phyloP scores from a whole-genome alignment of 2,329 filamentous ascomycete species.

The Ophiostoma triangulosporum region DNA sequence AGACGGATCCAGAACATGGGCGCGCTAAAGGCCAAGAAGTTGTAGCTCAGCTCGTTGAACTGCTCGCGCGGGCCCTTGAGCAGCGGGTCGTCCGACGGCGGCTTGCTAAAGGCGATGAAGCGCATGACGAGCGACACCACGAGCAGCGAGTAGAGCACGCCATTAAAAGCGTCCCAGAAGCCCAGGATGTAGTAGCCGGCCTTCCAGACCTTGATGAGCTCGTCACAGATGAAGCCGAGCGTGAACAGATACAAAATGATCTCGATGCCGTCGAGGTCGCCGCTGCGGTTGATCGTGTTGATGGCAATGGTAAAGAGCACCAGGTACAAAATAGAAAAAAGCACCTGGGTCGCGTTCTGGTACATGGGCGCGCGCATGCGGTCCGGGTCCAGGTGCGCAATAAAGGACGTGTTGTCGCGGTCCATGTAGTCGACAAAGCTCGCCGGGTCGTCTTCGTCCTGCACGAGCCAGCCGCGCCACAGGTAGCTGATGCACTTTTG shows the following conservation, averaged over 20 bases:
- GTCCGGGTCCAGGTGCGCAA: slow-evolving; percentile 79
- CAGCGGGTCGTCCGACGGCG: slow-evolving; percentile 19
- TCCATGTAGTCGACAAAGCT: slow-evolving; percentile 79
- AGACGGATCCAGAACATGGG: slow-evolving; percentile 96
- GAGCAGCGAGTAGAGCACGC: slow-evolving; percentile 65
- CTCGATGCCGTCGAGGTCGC: slow-evolving; percentile 75
- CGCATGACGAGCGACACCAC: slow-evolving; percentile 66
- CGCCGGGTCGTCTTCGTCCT: slow-evolving; percentile 83
- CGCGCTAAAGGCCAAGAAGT: slow-evolving; percentile 82
- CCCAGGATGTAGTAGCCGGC: slow-evolving; percentile 81
- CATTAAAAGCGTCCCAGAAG: slow-evolving; percentile 97
- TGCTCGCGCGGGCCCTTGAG: slow-evolving; percentile 34
- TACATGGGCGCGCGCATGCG: slow-evolving; percentile 87
- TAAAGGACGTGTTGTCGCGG: slow-evolving; percentile 65
- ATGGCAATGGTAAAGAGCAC: slow-evolving; percentile 79
- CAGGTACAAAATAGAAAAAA: slow-evolving; percentile 73
- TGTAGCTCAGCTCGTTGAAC: slow-evolving; percentile 78
- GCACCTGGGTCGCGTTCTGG: slow-evolving; percentile 78
- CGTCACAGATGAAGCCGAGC: slow-evolving; percentile 78
- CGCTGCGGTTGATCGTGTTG: slow-evolving; percentile 79
- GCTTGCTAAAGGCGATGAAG: slow-evolving; percentile 59
- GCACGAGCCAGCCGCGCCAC: slow-evolving; percentile 94
- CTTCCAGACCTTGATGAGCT: slow-evolving; percentile 82
- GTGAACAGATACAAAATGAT: slow-evolving; percentile 83
- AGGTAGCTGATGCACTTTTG: slow-evolving; percentile 89